phyloP scores from a whole-genome alignment of 441 rosid species.

The Theobroma grandiflorum region DNA sequence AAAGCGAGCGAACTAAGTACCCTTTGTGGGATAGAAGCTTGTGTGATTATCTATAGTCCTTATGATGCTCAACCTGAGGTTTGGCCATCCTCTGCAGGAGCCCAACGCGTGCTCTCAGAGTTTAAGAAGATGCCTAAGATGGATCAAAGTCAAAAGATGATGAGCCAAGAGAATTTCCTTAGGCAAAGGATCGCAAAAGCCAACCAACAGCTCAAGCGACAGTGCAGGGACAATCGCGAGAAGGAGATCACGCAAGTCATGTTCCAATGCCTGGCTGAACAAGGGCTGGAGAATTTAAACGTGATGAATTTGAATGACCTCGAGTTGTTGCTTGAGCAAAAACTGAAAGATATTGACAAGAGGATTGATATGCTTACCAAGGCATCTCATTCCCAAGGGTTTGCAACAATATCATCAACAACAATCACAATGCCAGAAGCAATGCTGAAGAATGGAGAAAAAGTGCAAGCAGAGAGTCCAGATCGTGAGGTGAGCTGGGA shows the following conservation, averaged over 20 bases:
- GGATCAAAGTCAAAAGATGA: constrained; percentile 16
- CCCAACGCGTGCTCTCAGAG: background rate
- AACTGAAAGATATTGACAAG: constrained; percentile 35
- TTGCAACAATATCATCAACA: background rate
- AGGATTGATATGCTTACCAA: background rate
- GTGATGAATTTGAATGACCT: constrained; percentile 49
- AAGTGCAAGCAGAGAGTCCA: background rate
- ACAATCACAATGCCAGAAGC: background rate
- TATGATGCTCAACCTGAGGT: constrained; percentile 3
- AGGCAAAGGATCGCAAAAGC: background rate
- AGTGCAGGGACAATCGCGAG: background rate
- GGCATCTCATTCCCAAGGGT: background rate
- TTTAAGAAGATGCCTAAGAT: constrained; percentile 10
- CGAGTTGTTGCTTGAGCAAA: constrained; percentile 37
- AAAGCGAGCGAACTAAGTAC: constrained; percentile 20
- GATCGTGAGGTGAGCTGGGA: background rate
- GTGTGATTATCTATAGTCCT: background rate
- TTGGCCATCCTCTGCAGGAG: constrained; percentile 3
- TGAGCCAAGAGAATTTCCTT: constrained; percentile 10
- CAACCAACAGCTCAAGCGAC: background rate
- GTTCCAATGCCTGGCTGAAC: constrained; percentile 26
- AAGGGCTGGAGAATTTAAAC: constrained; percentile 17
- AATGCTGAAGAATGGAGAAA: background rate
- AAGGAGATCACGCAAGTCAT: constrained; percentile 3
- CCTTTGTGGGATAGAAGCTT: constrained; percentile 19